These are phyloP conservation scores for Annulohypoxylon maeteangense DNA, from an alignment of 495 filamentous ascomycete species.

Conservation along the genomic window DNA sequence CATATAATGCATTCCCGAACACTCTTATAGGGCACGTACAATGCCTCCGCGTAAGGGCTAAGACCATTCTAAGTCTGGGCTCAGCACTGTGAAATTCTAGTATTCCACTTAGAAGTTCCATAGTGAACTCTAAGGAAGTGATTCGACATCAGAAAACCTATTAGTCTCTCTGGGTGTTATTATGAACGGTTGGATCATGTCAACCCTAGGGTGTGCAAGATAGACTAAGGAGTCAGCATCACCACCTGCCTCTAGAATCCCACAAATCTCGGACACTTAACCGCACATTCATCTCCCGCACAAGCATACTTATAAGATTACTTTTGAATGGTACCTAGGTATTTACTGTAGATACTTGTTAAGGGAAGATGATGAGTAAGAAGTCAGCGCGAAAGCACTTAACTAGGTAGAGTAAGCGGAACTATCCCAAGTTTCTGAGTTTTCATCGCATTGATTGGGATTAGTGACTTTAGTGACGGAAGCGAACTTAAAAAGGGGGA, in stretches of 20 bases:
- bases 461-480: too few relatives aligned
- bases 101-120: background rate
- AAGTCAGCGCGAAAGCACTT: too few relatives aligned
- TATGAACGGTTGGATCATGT: background rate
- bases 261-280: background rate
- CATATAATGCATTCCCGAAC: background rate
- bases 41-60: background rate
- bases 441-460: too few relatives aligned
- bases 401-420: too few relatives aligned
- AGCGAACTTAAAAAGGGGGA: too few relatives aligned
- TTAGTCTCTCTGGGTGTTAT: background rate
- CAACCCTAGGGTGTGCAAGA: background rate
- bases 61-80: background rate
- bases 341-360: too few relatives aligned
- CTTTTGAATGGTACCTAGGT: too few relatives aligned
- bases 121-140: background rate
- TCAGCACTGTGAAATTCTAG: background rate
- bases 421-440: too few relatives aligned
- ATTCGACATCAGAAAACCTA: background rate
- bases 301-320: background rate
- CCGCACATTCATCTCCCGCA: background rate
- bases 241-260: background rate
- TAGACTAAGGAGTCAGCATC: background rate
- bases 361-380: too few relatives aligned
- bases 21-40: background rate